Conservation (phyloP, 1,139 yeast genomes). For the Diutina siamensis region DNA sequence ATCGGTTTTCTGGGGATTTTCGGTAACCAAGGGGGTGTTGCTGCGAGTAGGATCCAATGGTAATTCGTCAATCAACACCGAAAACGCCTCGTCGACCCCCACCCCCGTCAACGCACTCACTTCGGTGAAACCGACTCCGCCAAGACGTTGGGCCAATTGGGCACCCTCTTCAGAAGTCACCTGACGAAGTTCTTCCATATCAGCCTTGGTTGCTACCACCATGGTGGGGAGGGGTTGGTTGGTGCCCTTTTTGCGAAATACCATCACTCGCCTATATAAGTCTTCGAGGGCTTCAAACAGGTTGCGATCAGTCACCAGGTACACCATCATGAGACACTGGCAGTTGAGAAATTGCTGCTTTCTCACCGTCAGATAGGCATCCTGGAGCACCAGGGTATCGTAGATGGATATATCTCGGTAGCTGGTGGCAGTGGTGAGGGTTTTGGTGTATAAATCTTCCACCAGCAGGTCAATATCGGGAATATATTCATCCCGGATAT, state of each 20-base stretch:
- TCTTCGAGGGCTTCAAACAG: constrained; percentile 1
- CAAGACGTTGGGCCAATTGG: not conserved
- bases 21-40: not conserved
- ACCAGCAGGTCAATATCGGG: constrained; percentile 14
- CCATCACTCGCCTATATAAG: not conserved
- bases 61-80: constrained; percentile 11
- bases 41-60: not conserved
- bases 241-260: not conserved
- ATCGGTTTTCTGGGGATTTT: too few species aligned
- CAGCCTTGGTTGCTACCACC: constrained; percentile 2
- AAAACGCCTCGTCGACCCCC: constrained; percentile 19
- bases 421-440: constrained; percentile 10
- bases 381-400: constrained; percentile 21
- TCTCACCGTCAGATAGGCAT: constrained; percentile 7
- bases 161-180: not conserved
- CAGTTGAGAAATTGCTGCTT: constrained; percentile 1
- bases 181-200: not conserved
- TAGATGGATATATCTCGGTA: constrained; percentile 18
- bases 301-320: not conserved
- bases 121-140: not conserved
- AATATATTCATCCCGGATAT: constrained; percentile 15
- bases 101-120: not conserved
- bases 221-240: not conserved
- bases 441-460: constrained; percentile 24
- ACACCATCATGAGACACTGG: not conserved